phyloP scores from a whole-genome alignment of 2,329 filamentous ascomycete species.

The Ceratocystis alfenasii region DNA sequence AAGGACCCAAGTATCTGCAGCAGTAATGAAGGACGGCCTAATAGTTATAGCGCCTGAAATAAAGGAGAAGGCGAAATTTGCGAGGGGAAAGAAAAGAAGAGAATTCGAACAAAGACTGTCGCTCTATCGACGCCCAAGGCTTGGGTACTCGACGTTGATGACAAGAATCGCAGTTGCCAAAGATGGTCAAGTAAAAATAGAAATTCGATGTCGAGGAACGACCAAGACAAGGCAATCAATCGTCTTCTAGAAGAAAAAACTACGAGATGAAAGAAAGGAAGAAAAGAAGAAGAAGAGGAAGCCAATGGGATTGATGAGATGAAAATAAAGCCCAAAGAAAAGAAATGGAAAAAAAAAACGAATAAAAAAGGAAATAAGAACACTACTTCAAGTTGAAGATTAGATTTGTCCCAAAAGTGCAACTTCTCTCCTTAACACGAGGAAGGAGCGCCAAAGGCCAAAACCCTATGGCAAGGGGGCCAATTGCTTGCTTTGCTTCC shows the following conservation, averaged over 20 bases:
- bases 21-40: not conserved
- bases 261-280: constrained; percentile 8
- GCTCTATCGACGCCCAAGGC: constrained; percentile 1
- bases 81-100: not conserved
- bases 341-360: constrained; percentile 1
- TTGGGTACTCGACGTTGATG: constrained; percentile 1
- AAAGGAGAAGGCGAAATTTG: not conserved
- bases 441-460: not conserved
- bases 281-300: constrained; percentile 4
- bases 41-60: not conserved
- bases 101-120: not conserved
- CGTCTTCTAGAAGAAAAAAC: not conserved
- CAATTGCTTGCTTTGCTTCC: not conserved
- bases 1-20: not conserved
- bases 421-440: constrained; percentile 9
- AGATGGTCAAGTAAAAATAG: not conserved
- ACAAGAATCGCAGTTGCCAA: constrained; percentile 2
- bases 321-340: constrained; percentile 1
- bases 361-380: constrained; percentile 9
- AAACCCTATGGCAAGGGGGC: constrained; percentile 6
- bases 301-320: not conserved
- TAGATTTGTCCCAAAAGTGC: constrained; percentile 9
- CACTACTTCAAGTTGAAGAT: not conserved
- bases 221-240: not conserved
- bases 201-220: not conserved